These are phyloP conservation scores for Yarrowia hollandica DNA, from an alignment of 805 yeast genomes.

Conservation along the genomic window DNA sequence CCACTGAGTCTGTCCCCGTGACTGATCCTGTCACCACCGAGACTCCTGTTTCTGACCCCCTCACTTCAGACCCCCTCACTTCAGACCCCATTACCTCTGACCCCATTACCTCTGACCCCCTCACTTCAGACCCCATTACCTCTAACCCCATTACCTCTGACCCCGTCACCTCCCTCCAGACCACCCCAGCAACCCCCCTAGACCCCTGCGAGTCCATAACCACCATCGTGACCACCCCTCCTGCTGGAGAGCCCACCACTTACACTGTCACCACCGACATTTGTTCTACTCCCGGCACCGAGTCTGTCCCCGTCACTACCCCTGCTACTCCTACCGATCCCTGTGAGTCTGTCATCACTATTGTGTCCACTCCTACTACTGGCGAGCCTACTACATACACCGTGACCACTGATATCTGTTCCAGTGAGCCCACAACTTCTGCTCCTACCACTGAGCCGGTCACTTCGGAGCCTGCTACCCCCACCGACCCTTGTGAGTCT, in stretches of 20 bases:
- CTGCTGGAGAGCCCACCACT: background rate
- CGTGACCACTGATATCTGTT: background rate
- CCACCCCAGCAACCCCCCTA: background rate
- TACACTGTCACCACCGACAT: background rate
- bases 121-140: background rate
- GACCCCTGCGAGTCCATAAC: background rate
- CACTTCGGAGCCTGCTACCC: background rate
- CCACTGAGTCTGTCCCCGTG: too few relatives aligned
- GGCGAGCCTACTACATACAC: background rate
- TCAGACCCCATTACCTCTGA: background rate
- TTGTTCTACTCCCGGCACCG: background rate
- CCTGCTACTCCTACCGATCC: background rate
- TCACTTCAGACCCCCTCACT: background rate
- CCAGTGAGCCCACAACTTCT: background rate
- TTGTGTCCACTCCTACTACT: background rate
- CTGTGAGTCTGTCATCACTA: background rate
- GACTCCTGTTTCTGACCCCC: background rate
- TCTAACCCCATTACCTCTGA: background rate
- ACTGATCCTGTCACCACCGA: background rate
- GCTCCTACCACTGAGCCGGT: background rate
- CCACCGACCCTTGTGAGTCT: background rate
- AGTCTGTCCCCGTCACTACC: background rate
- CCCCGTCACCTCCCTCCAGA: background rate
- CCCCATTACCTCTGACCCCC: background rate
- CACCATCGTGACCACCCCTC: background rate